Evolutionary conservation across 208 protist genomes (phyloP).

Genomic region (Leishmania aethiopica): DNA sequence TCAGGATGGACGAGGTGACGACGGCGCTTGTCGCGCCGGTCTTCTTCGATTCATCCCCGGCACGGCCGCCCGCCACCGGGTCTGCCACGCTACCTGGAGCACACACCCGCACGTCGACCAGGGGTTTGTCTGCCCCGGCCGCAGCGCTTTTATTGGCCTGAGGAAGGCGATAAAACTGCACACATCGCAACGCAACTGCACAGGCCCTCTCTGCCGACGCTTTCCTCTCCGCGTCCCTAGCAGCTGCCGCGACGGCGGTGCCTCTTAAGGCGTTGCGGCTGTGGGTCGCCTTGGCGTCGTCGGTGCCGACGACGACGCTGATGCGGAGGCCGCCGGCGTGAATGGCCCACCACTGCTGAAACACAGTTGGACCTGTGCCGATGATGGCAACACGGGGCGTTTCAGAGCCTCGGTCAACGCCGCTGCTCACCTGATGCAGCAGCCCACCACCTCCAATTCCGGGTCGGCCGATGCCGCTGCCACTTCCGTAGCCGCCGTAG

Average conservation of each 20-base stretch:
- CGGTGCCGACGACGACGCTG: conserved; percentile 25
- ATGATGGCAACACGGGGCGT: conserved; percentile 28
- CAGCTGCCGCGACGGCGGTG: neutral
- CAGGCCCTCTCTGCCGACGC: conserved; percentile 26
- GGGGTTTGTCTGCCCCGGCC: neutral
- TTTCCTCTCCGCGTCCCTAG: neutral
- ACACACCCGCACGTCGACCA: conserved; percentile 9
- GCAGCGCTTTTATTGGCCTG: neutral
- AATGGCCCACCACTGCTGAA: conserved; percentile 23
- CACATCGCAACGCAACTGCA: conserved; percentile 19
- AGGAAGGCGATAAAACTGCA: conserved; percentile 9
- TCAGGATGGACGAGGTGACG: neutral
- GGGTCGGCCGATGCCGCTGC: neutral
- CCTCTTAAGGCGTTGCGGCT: neutral
- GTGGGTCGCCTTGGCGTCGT: conserved; percentile 7
- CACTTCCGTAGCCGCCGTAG: neutral
- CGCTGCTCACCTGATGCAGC: neutral
- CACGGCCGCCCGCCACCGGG: neutral
- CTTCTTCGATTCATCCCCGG: neutral
- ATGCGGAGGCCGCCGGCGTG: conserved; percentile 28
- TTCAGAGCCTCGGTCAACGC: neutral
- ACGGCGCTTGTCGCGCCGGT: neutral
- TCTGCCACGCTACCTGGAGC: neutral
- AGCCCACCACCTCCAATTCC: neutral
- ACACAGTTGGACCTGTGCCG: conserved; percentile 4